Evolutionary conservation across 2,329 filamentous ascomycete species (phyloP), one percentile per base, ranked within the genome.

Genomic region (Podosphaera fusca): DNA sequence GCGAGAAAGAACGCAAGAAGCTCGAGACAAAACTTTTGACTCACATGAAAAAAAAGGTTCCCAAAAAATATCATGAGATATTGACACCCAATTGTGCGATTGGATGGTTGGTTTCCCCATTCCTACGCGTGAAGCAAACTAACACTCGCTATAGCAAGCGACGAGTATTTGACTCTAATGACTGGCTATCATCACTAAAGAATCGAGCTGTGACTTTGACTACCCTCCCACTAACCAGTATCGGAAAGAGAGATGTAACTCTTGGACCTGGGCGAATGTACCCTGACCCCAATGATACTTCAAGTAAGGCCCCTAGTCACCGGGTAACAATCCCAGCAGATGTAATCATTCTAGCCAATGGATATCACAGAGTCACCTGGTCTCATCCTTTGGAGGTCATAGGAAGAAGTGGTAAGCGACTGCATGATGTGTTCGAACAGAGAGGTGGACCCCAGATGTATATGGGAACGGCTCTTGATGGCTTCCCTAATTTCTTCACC

Each of bases 391-490:
- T 81, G 5, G 69, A 71, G 7, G 71, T 81, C 10, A 67, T 68
- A 7, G 78, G 78, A 0, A 70, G 69, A 56, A 64, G 65, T 2
- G 74, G 74, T 4, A 71, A 72, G 56, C 68, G 70, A 42, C 66
- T 81, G 2, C 70, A 77, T 36, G 69, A 77, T 49, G 67, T 74
- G 0, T 81, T 77, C 73, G 70, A 74, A 2, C 70, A 74, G 56
- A 70, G 74, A 56, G 77, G 77, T 34, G 78, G 78, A 0, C 69
- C 76, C 0, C 75, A 77, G 62, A 76, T 77, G 6, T 81, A 81
- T 61, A 73, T 75, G 60, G 56, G 50, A 34, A 53, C 35, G 21
- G 31, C 60, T 1, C 58, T 61, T 0, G 60, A 63, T 47, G 61
- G 57, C 2, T 66, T 67, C 38, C 64, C 65, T 5, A 66, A 67